These are phyloP conservation scores for Starmerella roubikii DNA, from an alignment of 805 yeast genomes.

Conservation along the genomic window DNA sequence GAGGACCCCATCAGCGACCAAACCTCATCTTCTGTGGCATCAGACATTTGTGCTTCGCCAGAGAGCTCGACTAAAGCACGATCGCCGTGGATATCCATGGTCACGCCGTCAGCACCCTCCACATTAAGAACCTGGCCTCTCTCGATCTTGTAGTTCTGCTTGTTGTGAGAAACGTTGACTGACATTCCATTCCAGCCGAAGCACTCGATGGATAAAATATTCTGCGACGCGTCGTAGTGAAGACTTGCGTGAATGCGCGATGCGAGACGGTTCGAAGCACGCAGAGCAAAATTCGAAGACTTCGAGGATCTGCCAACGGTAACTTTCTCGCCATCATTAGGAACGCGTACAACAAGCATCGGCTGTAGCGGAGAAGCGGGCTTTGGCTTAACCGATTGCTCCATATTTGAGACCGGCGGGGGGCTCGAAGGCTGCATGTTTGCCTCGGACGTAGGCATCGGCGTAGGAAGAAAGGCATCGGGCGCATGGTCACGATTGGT, in stretches of 20 bases:
- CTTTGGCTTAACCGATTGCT: background rate
- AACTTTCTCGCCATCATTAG: conserved; percentile 23
- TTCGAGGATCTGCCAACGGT: conserved; percentile 58
- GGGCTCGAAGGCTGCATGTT: conserved; percentile 12
- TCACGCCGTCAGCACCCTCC: conserved; percentile 48
- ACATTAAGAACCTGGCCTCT: conserved; percentile 50
- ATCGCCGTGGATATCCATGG: conserved; percentile 62
- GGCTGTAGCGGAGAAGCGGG: conserved; percentile 7
- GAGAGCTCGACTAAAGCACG: conserved; percentile 38
- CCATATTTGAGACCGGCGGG: conserved; percentile 5
- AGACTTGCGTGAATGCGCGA: conserved; percentile 55
- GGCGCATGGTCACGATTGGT: background rate
- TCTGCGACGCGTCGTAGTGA: conserved; percentile 30
- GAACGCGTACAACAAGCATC: conserved; percentile 12
- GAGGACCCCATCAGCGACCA: conserved; percentile 8
- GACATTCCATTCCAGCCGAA: conserved; percentile 72
- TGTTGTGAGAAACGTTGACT: conserved; percentile 44
- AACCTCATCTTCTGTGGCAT: conserved; percentile 31
- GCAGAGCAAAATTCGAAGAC: conserved; percentile 38
- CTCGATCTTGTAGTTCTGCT: conserved; percentile 37
- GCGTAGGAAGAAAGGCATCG: conserved; percentile 14
- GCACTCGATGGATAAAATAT: conserved; percentile 46
- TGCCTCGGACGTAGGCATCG: conserved; percentile 19
- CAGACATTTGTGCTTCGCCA: conserved; percentile 32
- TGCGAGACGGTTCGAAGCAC: conserved; percentile 39